A percentile compares a stretch with the other conserved stretches of the same genome.
These are phyloP conservation scores for Dendrobium huoshanense DNA, from an alignment of 106 monocot genomes.

Conservation along the genomic window DNA sequence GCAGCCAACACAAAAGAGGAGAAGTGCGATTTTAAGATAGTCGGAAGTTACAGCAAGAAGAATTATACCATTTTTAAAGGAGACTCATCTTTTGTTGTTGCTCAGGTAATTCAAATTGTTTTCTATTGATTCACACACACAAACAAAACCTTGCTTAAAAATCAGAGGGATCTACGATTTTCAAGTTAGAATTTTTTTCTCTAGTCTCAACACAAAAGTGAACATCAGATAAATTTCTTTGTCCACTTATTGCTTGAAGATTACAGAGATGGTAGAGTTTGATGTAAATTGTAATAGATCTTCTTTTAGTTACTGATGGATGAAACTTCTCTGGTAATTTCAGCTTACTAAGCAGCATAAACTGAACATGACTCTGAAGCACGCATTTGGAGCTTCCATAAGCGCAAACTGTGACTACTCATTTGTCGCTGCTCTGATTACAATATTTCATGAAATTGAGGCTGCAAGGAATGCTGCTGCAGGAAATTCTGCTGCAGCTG, in stretches of 20 bases:
- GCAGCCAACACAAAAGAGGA: conserved; percentile 5
- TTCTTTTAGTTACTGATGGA: no score
- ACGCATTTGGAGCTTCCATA: background rate
- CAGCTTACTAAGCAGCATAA: background rate
- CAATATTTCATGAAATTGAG: background rate
- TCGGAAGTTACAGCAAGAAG: conserved; percentile 8
- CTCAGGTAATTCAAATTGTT: conserved; percentile 1
- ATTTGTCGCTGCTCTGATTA: background rate
- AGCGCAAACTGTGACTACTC: background rate
- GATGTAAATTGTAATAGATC: no score
- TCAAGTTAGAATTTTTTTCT: no score
- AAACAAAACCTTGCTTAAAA: no score
- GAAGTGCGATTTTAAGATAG: conserved; percentile 4
- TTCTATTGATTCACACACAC: no score
- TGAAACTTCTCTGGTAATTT: background rate
- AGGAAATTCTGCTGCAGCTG: no score
- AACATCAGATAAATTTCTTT: no score
- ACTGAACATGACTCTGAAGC: background rate
- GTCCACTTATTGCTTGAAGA: no score
- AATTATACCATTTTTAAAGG: conserved; percentile 6
- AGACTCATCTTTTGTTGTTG: conserved; percentile 2
- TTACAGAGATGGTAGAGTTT: no score
- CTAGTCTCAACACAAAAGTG: no score
- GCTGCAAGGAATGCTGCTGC: no score
- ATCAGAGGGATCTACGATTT: no score